A percentile compares a stretch with the other conserved stretches of the same genome.
Conservation (phyloP, 2,329 filamentous ascomycete genomes). For the Pseudocercospora pini-densiflorae region DNA sequence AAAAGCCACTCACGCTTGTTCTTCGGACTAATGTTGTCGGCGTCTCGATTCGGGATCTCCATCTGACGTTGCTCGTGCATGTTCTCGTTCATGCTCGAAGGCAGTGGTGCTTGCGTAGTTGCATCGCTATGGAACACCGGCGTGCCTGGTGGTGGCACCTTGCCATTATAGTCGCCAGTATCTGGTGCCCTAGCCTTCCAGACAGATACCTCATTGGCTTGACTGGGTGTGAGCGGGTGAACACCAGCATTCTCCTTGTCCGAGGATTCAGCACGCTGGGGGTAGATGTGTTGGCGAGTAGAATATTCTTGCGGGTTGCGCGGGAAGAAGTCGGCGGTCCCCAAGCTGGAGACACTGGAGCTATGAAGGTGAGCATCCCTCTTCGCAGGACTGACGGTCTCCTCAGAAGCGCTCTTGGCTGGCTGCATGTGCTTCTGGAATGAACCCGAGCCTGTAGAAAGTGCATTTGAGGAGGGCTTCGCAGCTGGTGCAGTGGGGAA, state of each 20-base stretch:
- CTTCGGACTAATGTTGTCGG: slow-evolving; percentile 38
- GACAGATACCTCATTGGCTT: neutral
- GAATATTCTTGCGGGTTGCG: slow-evolving; percentile 44
- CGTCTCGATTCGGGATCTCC: slow-evolving; percentile 29
- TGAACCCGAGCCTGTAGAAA: neutral
- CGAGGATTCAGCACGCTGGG: slow-evolving; percentile 18
- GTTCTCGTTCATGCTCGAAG: slow-evolving; percentile 12
- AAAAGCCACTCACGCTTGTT: slow-evolving; percentile 36
- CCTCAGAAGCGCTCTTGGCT: slow-evolving; percentile 20
- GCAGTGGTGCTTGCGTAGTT: slow-evolving; percentile 18
- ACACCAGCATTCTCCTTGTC: slow-evolving; percentile 11
- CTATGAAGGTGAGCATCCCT: slow-evolving; percentile 33
- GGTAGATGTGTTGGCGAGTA: slow-evolving; percentile 38
- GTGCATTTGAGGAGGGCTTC: slow-evolving; percentile 5
- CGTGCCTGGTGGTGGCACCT: slow-evolving; percentile 35
- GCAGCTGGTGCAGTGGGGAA: neutral
- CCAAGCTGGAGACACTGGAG: slow-evolving; percentile 44
- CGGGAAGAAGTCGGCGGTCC: slow-evolving; percentile 46
- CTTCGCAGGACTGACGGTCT: slow-evolving; percentile 32
- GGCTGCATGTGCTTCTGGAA: slow-evolving; percentile 24
- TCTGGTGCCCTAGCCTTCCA: slow-evolving; percentile 8
- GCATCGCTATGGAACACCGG: slow-evolving; percentile 28
- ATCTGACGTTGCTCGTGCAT: slow-evolving; percentile 1
- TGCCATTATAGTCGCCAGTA: slow-evolving; percentile 24
- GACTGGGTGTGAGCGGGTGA: slow-evolving; percentile 4